These are phyloP conservation scores for Aristolochia fimbriata DNA, from an alignment of 164 flowering plant genomes.

Conservation along the genomic window DNA sequence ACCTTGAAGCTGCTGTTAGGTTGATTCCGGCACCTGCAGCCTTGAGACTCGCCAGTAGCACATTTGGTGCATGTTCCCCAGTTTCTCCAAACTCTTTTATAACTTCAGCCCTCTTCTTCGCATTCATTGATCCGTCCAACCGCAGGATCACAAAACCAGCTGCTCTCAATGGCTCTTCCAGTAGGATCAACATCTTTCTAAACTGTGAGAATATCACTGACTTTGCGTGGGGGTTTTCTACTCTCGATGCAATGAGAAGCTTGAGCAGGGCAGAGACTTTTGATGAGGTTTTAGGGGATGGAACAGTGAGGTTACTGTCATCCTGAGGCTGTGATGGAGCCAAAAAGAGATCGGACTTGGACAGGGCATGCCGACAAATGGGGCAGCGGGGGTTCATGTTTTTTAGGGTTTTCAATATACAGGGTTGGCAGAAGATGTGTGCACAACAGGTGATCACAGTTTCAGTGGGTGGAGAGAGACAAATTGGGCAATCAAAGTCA, in stretches of 20 bases:
- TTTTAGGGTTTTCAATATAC: slow-evolving; percentile 61
- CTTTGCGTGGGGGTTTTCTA: slow-evolving; percentile 35
- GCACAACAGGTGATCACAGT: slow-evolving; percentile 70
- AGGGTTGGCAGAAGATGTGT: slow-evolving; percentile 69
- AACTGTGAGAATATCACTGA: slow-evolving; percentile 89
- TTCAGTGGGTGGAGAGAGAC: slow-evolving; percentile 63
- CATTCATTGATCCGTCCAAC: slow-evolving; percentile 75
- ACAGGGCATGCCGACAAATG: slow-evolving; percentile 61
- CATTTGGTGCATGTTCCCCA: slow-evolving; percentile 33
- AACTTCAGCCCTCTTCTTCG: slow-evolving; percentile 51
- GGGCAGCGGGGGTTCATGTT: slow-evolving; percentile 56
- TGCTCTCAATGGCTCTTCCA: slow-evolving; percentile 60
- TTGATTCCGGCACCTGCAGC: slow-evolving; percentile 79
- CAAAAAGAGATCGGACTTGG: slow-evolving; percentile 56
- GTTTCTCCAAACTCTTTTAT: slow-evolving; percentile 43
- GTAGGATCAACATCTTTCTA: slow-evolving; percentile 61
- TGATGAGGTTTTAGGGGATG: slow-evolving; percentile 27
- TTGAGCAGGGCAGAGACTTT: slow-evolving; percentile 60
- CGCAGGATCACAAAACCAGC: slow-evolving; percentile 65
- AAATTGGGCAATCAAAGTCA: slow-evolving; percentile 86
- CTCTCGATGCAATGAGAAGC: slow-evolving; percentile 39
- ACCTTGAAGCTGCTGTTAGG: slow-evolving; percentile 73
- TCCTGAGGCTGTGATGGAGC: slow-evolving; percentile 50
- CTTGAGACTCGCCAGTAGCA: slow-evolving; percentile 75
- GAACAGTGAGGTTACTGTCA: slow-evolving; percentile 9